Conservation (phyloP, 257 asterid genomes). For the Ilex aquifolium region DNA sequence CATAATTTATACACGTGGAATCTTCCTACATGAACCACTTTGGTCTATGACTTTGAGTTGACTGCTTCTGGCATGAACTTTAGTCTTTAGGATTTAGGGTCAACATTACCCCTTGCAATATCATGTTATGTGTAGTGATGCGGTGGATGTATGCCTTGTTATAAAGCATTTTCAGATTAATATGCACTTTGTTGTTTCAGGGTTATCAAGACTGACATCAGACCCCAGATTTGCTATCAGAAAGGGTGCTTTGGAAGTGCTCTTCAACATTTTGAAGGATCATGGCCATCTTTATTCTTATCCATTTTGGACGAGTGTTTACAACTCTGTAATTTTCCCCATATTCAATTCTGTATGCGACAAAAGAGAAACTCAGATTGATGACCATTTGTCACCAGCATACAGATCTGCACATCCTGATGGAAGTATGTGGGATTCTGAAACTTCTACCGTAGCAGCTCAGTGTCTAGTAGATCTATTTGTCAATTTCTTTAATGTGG, state of each 20-base stretch:
- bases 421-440: conserved; percentile 75
- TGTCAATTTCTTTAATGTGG: conserved; percentile 54
- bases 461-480: conserved; percentile 67
- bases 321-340: conserved; percentile 64
- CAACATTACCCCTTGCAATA: too few species aligned
- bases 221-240: conserved; percentile 95
- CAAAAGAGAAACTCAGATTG: conserved; percentile 36
- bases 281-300: conserved; percentile 84
- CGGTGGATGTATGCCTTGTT: background rate
- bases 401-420: conserved; percentile 41
- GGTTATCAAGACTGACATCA: conserved; percentile 81
- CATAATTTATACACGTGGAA: too few species aligned
- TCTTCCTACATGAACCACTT: too few species aligned
- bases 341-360: conserved; percentile 54
- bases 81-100: too few species aligned
- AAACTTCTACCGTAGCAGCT: conserved; percentile 64
- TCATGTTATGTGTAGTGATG: background rate
- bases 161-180: background rate
- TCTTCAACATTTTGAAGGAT: conserved; percentile 90
- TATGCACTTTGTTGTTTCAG: conserved; percentile 37
- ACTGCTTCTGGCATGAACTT: too few species aligned
- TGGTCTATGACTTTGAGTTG: too few species aligned
- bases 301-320: conserved; percentile 68
- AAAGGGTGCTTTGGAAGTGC: conserved; percentile 90
- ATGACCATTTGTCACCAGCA: conserved; percentile 28